Base-by-base conservation (phyloP, 148 eudicot genomes). In the Vaccinium myrtillus region DNA sequence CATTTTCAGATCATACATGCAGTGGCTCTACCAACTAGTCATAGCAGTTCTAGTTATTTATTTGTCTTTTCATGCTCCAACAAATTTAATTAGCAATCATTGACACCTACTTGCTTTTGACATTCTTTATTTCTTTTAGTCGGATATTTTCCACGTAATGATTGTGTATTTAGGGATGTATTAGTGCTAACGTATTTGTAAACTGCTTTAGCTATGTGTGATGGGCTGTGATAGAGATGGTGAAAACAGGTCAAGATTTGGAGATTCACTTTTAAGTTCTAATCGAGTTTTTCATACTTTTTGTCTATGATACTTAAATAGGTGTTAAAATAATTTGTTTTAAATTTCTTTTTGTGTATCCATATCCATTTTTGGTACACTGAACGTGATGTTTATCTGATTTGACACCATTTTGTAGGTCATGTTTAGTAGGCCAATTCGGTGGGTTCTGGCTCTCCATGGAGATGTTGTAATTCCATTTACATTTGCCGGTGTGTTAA, bases 401-500 rank as follows among this genome's bases (percentile, higher is more conserved):
- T 83, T 71, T 71, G 8, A 19, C 77, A 13, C n/a, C 74, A 21
- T 78, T 77, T 30, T 83, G 56, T 71, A 97, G 99, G 94, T 94
- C 61, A 80, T 91, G 87, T 97, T 95, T 89, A 97, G 99, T 85
- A 90, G 99, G 85, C 99, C 99, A 79, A 88, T 97, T 83, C 96
- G 99, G 78, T 97, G 99, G 99, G 93, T 97, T 84, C 88, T 94
- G 94, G 96, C 98, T 19, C 94, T 97, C 79, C 99, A 93, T 87
- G 99, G 99, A 86, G 95, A 92, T 87, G 89, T 83, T 77, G 90
- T 91, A 70, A 81, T 97, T 83, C 99, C 99, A 59, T 93, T 97
- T 81, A 84, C 89, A 16, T 95, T 86, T 91, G 96, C 98, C 74
- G 99, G 98, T 86, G 92, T 92, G 74, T 87, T 87, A 83, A 97